A percentile compares a stretch with the other conserved stretches of the same genome.
These are phyloP conservation scores for Volvox africanus DNA, from an alignment of 139 green algal genomes.

Conservation along the genomic window DNA sequence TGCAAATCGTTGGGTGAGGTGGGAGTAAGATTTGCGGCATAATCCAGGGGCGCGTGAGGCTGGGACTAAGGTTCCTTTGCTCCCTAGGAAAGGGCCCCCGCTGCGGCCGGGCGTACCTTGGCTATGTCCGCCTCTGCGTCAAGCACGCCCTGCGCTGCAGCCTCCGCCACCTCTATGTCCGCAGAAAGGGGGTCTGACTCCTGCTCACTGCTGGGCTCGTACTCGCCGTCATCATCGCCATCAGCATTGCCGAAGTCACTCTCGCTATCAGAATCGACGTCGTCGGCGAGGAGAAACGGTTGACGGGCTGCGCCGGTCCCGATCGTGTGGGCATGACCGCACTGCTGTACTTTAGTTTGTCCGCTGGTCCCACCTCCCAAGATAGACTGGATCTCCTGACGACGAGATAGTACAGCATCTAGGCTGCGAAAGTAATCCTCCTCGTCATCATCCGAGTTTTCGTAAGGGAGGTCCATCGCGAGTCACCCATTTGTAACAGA, in stretches of 20 bases:
- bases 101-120: neutral
- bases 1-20: too few relatives aligned
- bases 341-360: neutral
- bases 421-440: constrained; percentile 30
- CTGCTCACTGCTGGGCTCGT: constrained; percentile 7
- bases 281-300: neutral
- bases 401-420: neutral
- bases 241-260: neutral
- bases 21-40: too few relatives aligned
- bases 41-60: too few relatives aligned
- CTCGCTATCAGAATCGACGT: neutral
- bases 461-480: neutral
- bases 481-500: neutral
- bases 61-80: too few relatives aligned
- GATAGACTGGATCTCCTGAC: neutral
- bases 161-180: neutral
- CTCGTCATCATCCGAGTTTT: neutral
- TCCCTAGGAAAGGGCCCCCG: too few relatives aligned
- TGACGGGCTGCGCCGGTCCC: neutral
- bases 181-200: neutral
- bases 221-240: constrained; percentile 7
- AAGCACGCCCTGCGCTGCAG: neutral
- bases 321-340: neutral
- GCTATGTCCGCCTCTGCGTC: constrained; percentile 11
- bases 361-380: neutral